Base-by-base conservation (phyloP, 441 rosid genomes). In the Euphorbia schlechtendalii region DNA sequence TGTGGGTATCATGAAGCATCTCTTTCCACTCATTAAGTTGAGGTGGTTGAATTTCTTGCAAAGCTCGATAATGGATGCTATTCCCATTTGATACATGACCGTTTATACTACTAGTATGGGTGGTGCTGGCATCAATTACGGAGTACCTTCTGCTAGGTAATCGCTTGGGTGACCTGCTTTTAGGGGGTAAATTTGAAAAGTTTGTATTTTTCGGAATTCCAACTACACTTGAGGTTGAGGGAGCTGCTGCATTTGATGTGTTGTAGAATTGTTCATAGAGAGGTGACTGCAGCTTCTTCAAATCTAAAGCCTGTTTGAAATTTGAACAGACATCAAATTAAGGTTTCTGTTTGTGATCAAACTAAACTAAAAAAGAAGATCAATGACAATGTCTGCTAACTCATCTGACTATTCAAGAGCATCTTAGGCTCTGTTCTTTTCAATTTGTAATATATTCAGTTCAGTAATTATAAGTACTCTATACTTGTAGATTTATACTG, bases 271-370 rank as follows among this genome's bases (percentile, higher is more conserved):
- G 96, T 79, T 91, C 91, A 56, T 81, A 91, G 28, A 94, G 79
- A 64, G 99, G 99, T 4, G 95, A 81, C 74, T 92, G 98, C 70
- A 95, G 80, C 79, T 87, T 94, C 86, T 89, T 94, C 68, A 91
- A 80, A 55, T 89, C 96, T 60, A 81, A 75, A 73, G 98, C 99
- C 99, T 95, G 51, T 61, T 17, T 64, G 69, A 71, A 48, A 34
- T 57, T 73, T 60, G 32, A 30, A 63, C 67, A 67, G 53, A 11
- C 51, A 4, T 30, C 17, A 24, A 54, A 27, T 54, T 17, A 54
- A 54, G 27, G 13, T 10, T 54, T 24, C 17, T 12, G 11, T 5
- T 24, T 13, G 3, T 12, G n/a, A 48, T 48, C 3, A 48, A 14
- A 17, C 5, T 48, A 48, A 21, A 48, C 5, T 1, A 48, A 48